phyloP scores from a whole-genome alignment of 352 stramenopile species.

The Elongisporangium undulatum region DNA sequence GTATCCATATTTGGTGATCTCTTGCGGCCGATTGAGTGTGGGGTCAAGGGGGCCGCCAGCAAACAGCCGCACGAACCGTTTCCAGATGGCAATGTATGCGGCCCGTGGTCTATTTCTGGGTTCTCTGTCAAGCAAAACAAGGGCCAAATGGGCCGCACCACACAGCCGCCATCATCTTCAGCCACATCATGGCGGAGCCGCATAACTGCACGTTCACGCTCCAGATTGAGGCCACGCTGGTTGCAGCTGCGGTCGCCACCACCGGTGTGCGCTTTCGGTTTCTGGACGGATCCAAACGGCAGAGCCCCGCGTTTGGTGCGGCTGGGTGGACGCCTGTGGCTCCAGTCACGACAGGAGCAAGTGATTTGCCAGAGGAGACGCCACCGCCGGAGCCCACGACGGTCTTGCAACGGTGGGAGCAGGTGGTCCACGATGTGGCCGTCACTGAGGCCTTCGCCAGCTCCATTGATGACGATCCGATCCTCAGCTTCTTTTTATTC shows the following conservation, averaged over 20 bases:
- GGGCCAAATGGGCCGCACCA: background rate
- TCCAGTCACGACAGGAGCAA: constrained; percentile 3
- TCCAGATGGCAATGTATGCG: background rate
- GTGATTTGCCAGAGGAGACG: background rate
- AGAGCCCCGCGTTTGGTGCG: constrained; percentile 32
- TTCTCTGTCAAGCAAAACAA: background rate
- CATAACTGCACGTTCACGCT: constrained; percentile 61
- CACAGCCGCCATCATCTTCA: background rate
- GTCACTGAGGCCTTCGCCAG: constrained; percentile 42
- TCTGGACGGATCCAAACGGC: constrained; percentile 55
- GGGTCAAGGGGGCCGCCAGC: background rate
- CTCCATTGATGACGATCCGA: constrained; percentile 50
- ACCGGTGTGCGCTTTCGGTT: constrained; percentile 69
- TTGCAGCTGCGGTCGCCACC: constrained; percentile 30
- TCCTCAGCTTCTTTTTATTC: constrained; percentile 59
- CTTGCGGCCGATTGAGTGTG: background rate
- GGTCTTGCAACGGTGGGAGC: constrained; percentile 38
- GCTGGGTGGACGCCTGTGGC: constrained; percentile 26
- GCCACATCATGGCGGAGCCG: constrained; percentile 2
- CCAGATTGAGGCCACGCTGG: constrained; percentile 47
- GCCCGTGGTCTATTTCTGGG: background rate
- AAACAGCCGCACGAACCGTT: background rate
- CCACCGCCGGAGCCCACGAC: constrained; percentile 1
- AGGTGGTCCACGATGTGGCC: constrained; percentile 33
- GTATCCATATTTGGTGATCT: background rate